A percentile compares a stretch with the other conserved stretches of the same genome.
These are phyloP conservation scores for Tripidium arundinaceum DNA, from an alignment of 202 grass and related monocot genomes.

Conservation along the genomic window DNA sequence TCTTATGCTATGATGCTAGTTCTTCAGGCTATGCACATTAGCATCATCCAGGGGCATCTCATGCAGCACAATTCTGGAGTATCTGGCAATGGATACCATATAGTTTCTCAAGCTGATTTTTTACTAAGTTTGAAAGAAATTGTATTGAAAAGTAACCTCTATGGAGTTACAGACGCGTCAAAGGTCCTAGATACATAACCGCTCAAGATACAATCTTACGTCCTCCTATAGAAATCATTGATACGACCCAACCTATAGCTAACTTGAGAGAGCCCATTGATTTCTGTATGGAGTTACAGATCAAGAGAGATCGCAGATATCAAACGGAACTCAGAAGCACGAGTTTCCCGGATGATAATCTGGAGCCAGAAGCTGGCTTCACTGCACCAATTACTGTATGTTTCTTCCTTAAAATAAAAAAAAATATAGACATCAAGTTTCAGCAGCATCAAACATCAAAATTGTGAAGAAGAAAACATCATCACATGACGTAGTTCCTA, in stretches of 20 bases:
- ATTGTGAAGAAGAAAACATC: neutral
- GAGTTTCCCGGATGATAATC: neutral
- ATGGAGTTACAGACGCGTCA: neutral
- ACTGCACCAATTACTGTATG: neutral
- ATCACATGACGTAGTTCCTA: neutral
- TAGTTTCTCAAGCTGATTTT: neutral
- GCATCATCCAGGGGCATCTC: neutral
- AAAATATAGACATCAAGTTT: neutral
- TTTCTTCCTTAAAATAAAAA: neutral
- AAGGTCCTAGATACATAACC: neutral
- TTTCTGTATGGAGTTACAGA: no score
- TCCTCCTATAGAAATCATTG: neutral
- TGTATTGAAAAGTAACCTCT: neutral
- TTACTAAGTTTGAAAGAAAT: neutral
- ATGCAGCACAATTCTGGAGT: neutral
- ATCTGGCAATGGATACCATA: neutral
- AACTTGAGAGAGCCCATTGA: no score
- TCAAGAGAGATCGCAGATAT: neutral
- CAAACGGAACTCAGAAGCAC: neutral
- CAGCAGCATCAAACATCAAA: neutral
- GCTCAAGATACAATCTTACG: neutral
- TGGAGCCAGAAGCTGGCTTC: neutral
- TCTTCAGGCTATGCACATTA: neutral
- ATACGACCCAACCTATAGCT: neutral
- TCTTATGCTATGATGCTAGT: neutral